Evolutionary conservation across 345 rosid species (phyloP).

Genomic region (Eucalyptus pumila): DNA sequence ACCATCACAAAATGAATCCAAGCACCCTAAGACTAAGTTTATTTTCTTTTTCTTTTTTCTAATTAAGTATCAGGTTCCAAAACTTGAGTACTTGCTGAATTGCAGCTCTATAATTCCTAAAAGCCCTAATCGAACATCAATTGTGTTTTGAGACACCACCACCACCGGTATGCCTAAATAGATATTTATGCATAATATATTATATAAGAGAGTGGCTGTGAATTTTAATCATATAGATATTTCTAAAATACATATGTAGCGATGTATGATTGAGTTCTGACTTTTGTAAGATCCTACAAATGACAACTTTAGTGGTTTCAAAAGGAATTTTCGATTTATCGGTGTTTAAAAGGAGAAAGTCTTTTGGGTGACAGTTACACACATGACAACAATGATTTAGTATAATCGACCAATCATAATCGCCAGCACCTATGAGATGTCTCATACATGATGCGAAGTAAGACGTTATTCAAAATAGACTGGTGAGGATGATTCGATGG

Average conservation of each 20-base stretch:
- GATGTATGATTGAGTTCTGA: background rate
- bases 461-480: background rate
- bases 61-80: background rate
- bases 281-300: background rate
- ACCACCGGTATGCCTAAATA: background rate
- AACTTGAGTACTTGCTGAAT: background rate
- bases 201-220: background rate
- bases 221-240: background rate
- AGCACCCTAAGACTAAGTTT: background rate
- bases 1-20: background rate
- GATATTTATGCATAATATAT: background rate
- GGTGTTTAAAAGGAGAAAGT: background rate
- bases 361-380: background rate
- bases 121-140: too few species aligned
- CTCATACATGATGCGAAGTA: background rate
- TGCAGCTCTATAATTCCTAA: background rate
- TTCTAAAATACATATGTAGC: background rate
- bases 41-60: too few species aligned
- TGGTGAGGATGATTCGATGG: background rate
- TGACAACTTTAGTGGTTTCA: background rate
- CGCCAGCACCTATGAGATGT: rapidly evolving
- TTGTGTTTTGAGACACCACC: background rate
- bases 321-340: background rate
- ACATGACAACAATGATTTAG: background rate
- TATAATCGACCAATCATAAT: background rate